Base-by-base conservation (phyloP, 1,139 yeast species). In the Pichia norvegensis region DNA sequence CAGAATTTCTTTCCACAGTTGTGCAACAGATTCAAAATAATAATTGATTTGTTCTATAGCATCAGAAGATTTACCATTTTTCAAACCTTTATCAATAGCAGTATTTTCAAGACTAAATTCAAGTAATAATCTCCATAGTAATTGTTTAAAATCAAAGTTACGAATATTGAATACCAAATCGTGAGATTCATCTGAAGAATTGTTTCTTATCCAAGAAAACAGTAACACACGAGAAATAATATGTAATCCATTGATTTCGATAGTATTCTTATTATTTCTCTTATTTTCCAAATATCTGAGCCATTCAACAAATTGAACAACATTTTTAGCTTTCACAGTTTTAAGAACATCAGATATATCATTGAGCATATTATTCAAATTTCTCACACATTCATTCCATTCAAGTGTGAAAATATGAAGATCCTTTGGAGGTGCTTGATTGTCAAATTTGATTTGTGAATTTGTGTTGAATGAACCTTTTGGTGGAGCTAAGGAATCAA, bases 181-280 rank as follows among this genome's bases (percentile, higher is more conserved):
- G 58, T 38, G 21, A n/a, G 81, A 79, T 57, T 81, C 84, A 48
- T 86, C 66, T 17, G 29, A 27, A 29, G 25, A 17, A 35, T 40
- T 43, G 20, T 20, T 40, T 16, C 46, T 48, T 2, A 42, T 21
- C n/a, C 44, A 33, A 5, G 44, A 33, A 23, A 31, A 48, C 7
- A 81, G 73, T 21, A 79, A 56, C 2, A 85, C 84, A 49, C 90
- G 68, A 1, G 81, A 70, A 20, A 83, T 60, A 2, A 78, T 80
- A 55, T 78, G 79, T 41, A 63, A 59, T 3, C 66, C 63, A 13
- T 55, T 33, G 8, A 60, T 52, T 42, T 60, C 64, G 51, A 57
- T 59, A 1, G 45, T 46, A 36, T 52, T 57, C 21, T 45, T 31
- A 4, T 55, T 53, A 31, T 49, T 45, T 23, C 64, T 48, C 29